These are phyloP conservation scores for Mariannaea elegans DNA, from an alignment of 2,329 filamentous ascomycete genomes.

Conservation along the genomic window DNA sequence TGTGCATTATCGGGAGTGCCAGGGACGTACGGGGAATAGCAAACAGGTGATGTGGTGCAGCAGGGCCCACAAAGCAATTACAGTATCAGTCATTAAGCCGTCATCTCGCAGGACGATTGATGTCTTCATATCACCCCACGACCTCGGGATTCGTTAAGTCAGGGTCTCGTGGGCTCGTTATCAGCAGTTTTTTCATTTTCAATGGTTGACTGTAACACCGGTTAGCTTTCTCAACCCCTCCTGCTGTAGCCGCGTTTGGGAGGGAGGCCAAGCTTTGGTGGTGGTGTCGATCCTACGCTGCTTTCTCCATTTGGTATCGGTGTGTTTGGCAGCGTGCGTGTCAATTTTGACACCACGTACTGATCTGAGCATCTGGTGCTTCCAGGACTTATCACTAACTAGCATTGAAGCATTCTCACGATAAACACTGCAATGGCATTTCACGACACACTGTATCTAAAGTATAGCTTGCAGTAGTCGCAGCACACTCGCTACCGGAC, in stretches of 20 bases:
- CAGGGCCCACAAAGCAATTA: neutral
- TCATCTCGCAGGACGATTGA: slow-evolving; percentile 16
- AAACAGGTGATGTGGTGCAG: neutral
- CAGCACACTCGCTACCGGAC: neutral
- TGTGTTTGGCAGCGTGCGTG: neutral
- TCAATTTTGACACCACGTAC: slow-evolving; percentile 7
- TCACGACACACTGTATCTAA: too few species aligned
- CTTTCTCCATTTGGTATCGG: neutral
- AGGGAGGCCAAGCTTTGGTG: slow-evolving; percentile 7
- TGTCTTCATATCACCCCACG: slow-evolving; percentile 15
- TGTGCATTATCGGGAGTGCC: neutral
- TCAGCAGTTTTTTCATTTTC: slow-evolving; percentile 12
- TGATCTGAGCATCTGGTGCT: neutral
- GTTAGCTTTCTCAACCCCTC: neutral
- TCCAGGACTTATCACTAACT: neutral
- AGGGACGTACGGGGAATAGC: neutral
- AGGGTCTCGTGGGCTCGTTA: slow-evolving; percentile 17
- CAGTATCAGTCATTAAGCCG: slow-evolving; percentile 9
- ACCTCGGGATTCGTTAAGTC: neutral
- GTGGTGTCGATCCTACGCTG: slow-evolving; percentile 10
- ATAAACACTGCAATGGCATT: too few species aligned
- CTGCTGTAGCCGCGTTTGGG: neutral
- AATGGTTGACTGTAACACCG: neutral
- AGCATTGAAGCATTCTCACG: neutral
- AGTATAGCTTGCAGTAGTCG: neutral